A percentile compares a stretch with the other conserved stretches of the same genome.
These are phyloP conservation scores for Eucalyptus microcorys DNA, from an alignment of 345 rosid species.

Conservation along the genomic window DNA sequence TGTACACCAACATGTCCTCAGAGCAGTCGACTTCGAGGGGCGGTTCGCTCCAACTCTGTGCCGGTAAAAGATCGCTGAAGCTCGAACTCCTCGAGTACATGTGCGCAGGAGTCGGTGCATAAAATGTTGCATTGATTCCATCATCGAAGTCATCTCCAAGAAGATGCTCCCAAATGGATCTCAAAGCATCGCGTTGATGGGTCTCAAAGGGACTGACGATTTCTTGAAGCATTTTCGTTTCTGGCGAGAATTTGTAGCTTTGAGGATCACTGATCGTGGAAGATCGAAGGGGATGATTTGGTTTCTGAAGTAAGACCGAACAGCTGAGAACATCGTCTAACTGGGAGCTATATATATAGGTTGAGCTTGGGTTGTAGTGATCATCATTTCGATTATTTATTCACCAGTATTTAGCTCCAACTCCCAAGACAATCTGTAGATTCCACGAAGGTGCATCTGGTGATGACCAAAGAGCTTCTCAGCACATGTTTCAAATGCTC, in stretches of 20 bases:
- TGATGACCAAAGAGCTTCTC: neutral
- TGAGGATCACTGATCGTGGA: neutral
- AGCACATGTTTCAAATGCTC: neutral
- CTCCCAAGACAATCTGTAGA: neutral
- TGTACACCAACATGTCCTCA: constrained; percentile 16
- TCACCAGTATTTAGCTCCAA: neutral
- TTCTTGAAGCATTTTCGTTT: neutral
- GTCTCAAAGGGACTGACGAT: neutral
- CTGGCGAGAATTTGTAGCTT: neutral
- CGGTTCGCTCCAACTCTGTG: constrained; percentile 20
- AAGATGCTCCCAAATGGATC: neutral
- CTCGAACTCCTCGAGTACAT: constrained; percentile 3
- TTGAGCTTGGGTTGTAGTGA: neutral
- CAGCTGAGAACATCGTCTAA: neutral
- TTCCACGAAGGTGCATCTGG: neutral
- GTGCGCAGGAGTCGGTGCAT: neutral
- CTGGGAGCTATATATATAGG: neutral
- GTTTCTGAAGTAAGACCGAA: neutral
- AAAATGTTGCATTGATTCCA: neutral
- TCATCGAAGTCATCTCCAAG: neutral
- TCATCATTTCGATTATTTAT: neutral
- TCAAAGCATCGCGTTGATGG: neutral
- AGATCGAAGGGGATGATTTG: neutral
- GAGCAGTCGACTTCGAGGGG: constrained; percentile 15
- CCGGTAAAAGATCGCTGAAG: constrained; percentile 8